phyloP scores from a whole-genome alignment of 306 rosid species.

The Begonia peltatifolia region DNA sequence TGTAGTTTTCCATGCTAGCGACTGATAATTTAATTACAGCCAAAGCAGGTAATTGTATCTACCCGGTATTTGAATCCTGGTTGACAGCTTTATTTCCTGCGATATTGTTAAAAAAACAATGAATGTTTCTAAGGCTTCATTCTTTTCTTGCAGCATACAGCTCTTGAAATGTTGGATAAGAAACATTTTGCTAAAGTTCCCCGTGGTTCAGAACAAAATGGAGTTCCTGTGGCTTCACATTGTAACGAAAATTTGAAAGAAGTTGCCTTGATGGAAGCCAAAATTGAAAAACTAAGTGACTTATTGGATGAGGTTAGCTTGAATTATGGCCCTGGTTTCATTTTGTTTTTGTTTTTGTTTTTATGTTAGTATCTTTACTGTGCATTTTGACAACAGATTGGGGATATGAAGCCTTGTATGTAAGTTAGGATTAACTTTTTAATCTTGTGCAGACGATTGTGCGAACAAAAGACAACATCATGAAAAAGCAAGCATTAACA shows the following conservation, averaged over 20 bases:
- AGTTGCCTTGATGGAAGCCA: slow-evolving; percentile 65
- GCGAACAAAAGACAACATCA: slow-evolving; percentile 77
- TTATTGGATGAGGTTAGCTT: slow-evolving; percentile 57
- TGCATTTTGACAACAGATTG: too few relatives aligned
- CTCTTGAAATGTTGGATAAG: slow-evolving; percentile 74
- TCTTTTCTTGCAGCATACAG: slow-evolving; percentile 47
- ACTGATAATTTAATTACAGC: too few relatives aligned
- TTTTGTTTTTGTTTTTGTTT: too few relatives aligned
- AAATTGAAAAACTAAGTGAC: slow-evolving; percentile 54
- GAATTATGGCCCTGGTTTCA: neutral
- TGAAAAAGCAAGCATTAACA: slow-evolving; percentile 91
- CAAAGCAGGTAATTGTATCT: too few relatives aligned
- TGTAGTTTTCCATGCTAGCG: too few relatives aligned
- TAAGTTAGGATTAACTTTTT: neutral
- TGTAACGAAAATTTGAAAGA: slow-evolving; percentile 48
- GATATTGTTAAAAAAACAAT: neutral
- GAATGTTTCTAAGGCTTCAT: neutral
- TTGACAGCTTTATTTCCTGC: slow-evolving; percentile 1
- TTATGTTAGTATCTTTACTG: too few relatives aligned
- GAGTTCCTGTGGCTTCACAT: slow-evolving; percentile 35
- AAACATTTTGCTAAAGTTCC: slow-evolving; percentile 77
- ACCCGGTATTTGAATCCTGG: too few relatives aligned
- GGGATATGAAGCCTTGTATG: too few relatives aligned
- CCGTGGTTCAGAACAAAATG: slow-evolving; percentile 33
- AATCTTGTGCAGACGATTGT: slow-evolving; percentile 47